Percentiles rank a stretch among this genome's conserved stretches.
Evolutionary conservation across 2,329 filamentous ascomycete species (phyloP).

Genomic region (Bipolaris oryzae): DNA sequence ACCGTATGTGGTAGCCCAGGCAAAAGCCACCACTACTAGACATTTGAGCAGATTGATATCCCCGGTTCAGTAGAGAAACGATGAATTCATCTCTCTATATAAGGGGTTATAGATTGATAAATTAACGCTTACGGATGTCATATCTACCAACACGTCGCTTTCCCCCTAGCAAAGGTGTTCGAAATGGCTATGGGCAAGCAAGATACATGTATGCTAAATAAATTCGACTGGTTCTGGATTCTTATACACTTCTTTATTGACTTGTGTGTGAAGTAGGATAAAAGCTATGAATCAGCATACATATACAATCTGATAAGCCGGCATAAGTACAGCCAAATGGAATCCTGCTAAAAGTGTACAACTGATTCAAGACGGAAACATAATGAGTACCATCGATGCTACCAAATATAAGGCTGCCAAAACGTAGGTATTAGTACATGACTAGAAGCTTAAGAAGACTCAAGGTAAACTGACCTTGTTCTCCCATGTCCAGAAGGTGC

Average conservation of each 20-base stretch:
- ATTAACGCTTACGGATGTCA: too few relatives aligned
- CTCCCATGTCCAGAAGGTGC: conserved; percentile 64
- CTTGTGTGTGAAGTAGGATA: not conserved
- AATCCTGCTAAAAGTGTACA: not conserved
- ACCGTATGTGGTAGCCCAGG: too few relatives aligned
- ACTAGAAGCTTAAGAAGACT: not conserved
- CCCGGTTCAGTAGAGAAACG: too few relatives aligned
- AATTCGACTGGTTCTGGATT: too few relatives aligned
- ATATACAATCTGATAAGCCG: conserved; percentile 22
- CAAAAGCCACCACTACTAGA: too few relatives aligned
- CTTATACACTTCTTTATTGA: not conserved
- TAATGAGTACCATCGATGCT: conserved; percentile 4
- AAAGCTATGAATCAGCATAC: not conserved
- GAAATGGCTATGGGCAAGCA: too few relatives aligned
- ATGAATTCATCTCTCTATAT: too few relatives aligned
- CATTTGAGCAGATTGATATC: too few relatives aligned
- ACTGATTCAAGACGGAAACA: not conserved
- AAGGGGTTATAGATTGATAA: too few relatives aligned
- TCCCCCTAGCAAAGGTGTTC: too few relatives aligned
- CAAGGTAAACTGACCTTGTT: conserved; percentile 51
- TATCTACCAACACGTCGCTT: too few relatives aligned
- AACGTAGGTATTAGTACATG: not conserved
- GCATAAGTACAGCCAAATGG: conserved; percentile 22
- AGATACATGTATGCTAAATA: too few relatives aligned
- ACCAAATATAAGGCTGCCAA: conserved; percentile 40